Percentiles rank a stretch among this genome's conserved stretches.
Evolutionary conservation across 2,329 filamentous ascomycete species (phyloP).

Genomic region (Alternaria panax): DNA sequence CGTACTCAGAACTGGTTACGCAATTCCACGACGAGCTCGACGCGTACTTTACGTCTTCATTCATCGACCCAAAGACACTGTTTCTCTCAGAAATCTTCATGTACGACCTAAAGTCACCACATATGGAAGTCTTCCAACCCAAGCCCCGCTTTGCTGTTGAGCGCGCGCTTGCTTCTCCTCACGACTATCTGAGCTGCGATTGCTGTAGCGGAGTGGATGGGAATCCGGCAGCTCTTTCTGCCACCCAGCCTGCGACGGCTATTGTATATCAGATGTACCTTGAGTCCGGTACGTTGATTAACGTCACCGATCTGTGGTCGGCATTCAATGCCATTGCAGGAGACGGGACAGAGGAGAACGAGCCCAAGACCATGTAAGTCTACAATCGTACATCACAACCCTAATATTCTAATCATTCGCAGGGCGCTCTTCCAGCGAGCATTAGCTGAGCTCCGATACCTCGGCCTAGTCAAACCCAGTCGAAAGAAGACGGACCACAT

Average conservation of each 20-base stretch:
- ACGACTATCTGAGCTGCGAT: slow-evolving; percentile 78
- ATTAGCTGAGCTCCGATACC: slow-evolving; percentile 80
- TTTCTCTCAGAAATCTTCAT: slow-evolving; percentile 76
- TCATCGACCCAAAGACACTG: slow-evolving; percentile 60
- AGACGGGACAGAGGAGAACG: slow-evolving; percentile 56
- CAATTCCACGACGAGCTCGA: slow-evolving; percentile 61
- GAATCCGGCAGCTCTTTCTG: slow-evolving; percentile 56
- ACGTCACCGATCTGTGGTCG: slow-evolving; percentile 79
- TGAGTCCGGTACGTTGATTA: slow-evolving; percentile 78
- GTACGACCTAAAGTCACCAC: slow-evolving; percentile 74
- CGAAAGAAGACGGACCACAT: slow-evolving; percentile 93
- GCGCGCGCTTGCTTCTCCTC: slow-evolving; percentile 73
- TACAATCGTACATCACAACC: neutral
- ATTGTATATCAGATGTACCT: slow-evolving; percentile 81
- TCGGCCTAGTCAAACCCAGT: slow-evolving; percentile 88
- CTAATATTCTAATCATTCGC: slow-evolving; percentile 14
- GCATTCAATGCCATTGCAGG: slow-evolving; percentile 74
- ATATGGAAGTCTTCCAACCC: slow-evolving; percentile 77
- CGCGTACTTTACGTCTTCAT: slow-evolving; percentile 54
- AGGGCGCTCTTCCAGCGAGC: slow-evolving; percentile 82
- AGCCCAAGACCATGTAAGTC: slow-evolving; percentile 57
- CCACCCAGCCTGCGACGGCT: slow-evolving; percentile 72
- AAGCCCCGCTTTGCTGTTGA: slow-evolving; percentile 74
- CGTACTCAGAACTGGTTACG: slow-evolving; percentile 72
- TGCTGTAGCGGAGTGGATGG: slow-evolving; percentile 65